These are phyloP conservation scores for Cydonia oblonga DNA, from an alignment of 331 rosid genomes.

Conservation along the genomic window DNA sequence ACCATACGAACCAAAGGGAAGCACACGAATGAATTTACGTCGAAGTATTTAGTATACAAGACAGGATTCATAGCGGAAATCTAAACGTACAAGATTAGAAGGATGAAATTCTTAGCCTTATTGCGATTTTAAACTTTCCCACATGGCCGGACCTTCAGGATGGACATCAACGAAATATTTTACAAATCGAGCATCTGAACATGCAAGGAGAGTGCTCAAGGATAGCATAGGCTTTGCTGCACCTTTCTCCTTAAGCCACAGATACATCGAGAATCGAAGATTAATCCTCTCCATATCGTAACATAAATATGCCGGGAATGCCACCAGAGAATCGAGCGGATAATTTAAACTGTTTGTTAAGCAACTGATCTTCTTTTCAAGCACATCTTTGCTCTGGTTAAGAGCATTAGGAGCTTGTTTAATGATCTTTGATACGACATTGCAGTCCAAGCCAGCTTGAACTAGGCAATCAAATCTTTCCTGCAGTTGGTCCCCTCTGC, in stretches of 20 bases:
- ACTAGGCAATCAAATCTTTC: constrained; percentile 79
- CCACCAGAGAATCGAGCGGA: constrained; percentile 44
- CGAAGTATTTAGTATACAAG: not conserved
- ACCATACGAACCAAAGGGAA: not conserved
- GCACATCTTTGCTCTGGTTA: constrained; percentile 34
- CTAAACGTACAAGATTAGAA: not conserved
- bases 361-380: constrained; percentile 52
- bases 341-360: constrained; percentile 36
- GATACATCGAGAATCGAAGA: constrained; percentile 53
- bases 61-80: not conserved
- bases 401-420: constrained; percentile 54
- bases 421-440: constrained; percentile 32
- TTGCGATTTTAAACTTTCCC: constrained; percentile 37
- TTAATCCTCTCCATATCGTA: constrained; percentile 41
- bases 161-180: constrained; percentile 52
- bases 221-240: constrained; percentile 36
- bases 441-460: constrained; percentile 66
- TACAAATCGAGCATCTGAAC: constrained; percentile 43
- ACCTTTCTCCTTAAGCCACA: constrained; percentile 51
- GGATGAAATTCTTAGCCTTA: not conserved
- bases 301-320: constrained; percentile 54
- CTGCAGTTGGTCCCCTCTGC: constrained; percentile 69
- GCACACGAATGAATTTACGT: not conserved
- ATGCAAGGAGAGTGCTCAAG: constrained; percentile 51
- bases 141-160: constrained; percentile 53